phyloP scores from a whole-genome alignment of 2,329 filamentous ascomycete species.

The Fonsecaea multimorphosa region DNA sequence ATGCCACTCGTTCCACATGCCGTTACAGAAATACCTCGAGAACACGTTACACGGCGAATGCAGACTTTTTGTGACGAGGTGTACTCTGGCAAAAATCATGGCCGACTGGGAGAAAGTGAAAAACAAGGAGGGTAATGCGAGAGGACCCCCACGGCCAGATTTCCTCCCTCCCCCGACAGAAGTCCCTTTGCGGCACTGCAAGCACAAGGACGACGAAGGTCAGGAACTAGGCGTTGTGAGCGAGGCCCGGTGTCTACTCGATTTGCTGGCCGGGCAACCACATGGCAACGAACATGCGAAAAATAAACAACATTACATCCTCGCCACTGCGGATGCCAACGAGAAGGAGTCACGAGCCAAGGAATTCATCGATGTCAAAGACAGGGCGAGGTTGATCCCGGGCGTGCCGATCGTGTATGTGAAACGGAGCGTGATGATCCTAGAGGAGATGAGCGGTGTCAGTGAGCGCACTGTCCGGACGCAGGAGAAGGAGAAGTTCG shows the following conservation, averaged over 20 bases:
- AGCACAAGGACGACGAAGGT: slow-evolving; percentile 53
- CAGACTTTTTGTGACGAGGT: slow-evolving; percentile 84
- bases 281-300: slow-evolving; percentile 46
- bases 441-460: slow-evolving; percentile 55
- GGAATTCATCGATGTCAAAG: slow-evolving; percentile 47
- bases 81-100: slow-evolving; percentile 53
- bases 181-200: slow-evolving; percentile 55
- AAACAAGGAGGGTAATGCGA: slow-evolving; percentile 39
- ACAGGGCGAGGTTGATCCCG: slow-evolving; percentile 51
- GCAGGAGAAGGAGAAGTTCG: slow-evolving; percentile 55
- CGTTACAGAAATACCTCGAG: slow-evolving; percentile 76
- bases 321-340: slow-evolving; percentile 52
- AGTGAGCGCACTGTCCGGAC: slow-evolving; percentile 52
- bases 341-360: slow-evolving; percentile 41
- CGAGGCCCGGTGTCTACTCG: slow-evolving; percentile 51
- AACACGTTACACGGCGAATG: slow-evolving; percentile 85
- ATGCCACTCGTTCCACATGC: slow-evolving; percentile 85
- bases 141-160: slow-evolving; percentile 44
- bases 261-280: slow-evolving; percentile 45
- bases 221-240: slow-evolving; percentile 37
- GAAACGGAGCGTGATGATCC: slow-evolving; percentile 58
- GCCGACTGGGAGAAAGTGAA: slow-evolving; percentile 42
- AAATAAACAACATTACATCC: slow-evolving; percentile 57
- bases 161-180: slow-evolving; percentile 54
- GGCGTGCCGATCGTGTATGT: slow-evolving; percentile 59